Base-by-base conservation (phyloP, 1,284 basidiomycete genomes). In the Ganoderma sinense region DNA sequence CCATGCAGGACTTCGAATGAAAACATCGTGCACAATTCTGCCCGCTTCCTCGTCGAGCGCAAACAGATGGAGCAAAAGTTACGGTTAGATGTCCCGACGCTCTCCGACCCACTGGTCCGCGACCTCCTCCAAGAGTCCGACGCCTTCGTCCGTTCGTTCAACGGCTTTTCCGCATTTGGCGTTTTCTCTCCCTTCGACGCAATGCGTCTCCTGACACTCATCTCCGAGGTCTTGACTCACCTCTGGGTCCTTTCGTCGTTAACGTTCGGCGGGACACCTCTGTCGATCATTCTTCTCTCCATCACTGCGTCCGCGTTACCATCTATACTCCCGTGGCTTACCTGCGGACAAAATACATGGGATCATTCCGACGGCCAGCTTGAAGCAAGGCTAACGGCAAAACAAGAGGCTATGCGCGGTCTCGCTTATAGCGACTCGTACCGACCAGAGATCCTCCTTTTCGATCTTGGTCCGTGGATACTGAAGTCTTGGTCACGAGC, bases 61-160 rank as follows among this genome's bases (percentile, higher is more conserved):
- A 86, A 90, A 67, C 94, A 94, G 78, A 85, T 96, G 78, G 86
- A 90, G 71, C 89, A 92, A 71, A 89, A 93, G 69, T 84, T 96
- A 33, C 89, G 88, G 53, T 86, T 95, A 67, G 93, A 95, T 75
- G 86, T 94, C 51, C 93, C 93, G 65, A 91, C 92, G 5, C 84
- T 94, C 61, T 85, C 90, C 61, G 91, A 94, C 75, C 90, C 93
- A 48, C 79, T 84, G 70, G 84, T 92, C 26, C 88, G 89, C 66
- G 92, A 94, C 74, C 85, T 95, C 40, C 84, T 95, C n/a, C 89
- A 92, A 73, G 94, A 96, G 80, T 94, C 94, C 18, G 94, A 94
- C 75, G 85, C 92, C 31, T 93, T 94, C 75, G 91, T 93, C 58
- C 86, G 88, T 68, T 92, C 93, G 8, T 92, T 95, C 78, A 88